A percentile compares a stretch with the other conserved stretches of the same genome.
Conservation (phyloP, 441 rosid species). For the Pelargonium citronellum region DNA sequence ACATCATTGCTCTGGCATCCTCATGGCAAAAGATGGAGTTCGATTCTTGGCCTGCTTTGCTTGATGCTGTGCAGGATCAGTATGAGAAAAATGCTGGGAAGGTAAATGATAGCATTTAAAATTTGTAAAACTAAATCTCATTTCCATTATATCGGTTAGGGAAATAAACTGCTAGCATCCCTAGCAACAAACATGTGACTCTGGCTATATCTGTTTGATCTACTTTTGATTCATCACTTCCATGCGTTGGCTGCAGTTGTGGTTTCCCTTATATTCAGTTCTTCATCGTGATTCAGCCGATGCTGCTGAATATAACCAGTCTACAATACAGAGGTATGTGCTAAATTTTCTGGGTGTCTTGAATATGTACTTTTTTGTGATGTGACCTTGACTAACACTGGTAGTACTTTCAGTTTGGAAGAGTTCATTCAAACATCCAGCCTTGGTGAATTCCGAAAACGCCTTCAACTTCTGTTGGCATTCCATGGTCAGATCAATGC, state of each 20-base stretch:
- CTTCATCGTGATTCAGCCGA: conserved; percentile 48
- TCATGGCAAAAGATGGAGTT: conserved; percentile 89
- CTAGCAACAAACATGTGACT: not conserved
- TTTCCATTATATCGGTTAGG: not conserved
- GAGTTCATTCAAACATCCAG: conserved; percentile 81
- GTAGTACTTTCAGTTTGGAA: conserved; percentile 58
- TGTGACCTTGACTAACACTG: conserved; percentile 15
- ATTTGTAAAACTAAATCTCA: conserved; percentile 19
- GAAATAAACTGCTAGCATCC: not conserved
- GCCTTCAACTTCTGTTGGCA: conserved; percentile 81
- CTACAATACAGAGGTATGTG: conserved; percentile 61
- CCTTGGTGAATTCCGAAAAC: conserved; percentile 79
- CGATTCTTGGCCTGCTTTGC: conserved; percentile 79
- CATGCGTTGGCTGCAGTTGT: conserved; percentile 58
- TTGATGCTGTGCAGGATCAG: conserved; percentile 78
- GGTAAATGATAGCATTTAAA: conserved; percentile 36
- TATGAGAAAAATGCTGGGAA: conserved; percentile 73
- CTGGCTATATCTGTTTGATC: not conserved
- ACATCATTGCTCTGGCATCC: conserved; percentile 53
- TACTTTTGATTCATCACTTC: not conserved
- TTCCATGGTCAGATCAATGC: conserved; percentile 69
- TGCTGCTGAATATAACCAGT: conserved; percentile 40
- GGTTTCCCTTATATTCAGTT: conserved; percentile 89
- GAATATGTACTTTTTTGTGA: conserved; percentile 14
- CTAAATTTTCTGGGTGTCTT: conserved; percentile 12